Evolutionary conservation across 1,284 basidiomycete genomes (phyloP), one percentile per base, ranked within the genome.

Genomic region (Cutaneotrichosporon cutaneum): DNA sequence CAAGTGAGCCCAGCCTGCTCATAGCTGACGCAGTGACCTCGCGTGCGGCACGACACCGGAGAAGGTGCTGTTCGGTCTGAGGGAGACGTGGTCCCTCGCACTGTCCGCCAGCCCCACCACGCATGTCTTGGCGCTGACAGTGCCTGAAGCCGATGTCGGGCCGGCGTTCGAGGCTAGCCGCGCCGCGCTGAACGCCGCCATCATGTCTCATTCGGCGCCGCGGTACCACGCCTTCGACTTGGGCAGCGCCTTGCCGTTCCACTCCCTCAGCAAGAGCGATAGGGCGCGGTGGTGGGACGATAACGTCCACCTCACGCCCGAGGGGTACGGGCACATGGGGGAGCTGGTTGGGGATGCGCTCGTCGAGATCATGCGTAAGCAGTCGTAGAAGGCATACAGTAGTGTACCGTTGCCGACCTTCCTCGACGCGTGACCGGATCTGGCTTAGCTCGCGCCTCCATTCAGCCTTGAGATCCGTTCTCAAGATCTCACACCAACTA

Each of bases 211-310:
- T 26, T 16, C 30, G 18, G 22, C 22, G 9, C 36, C 36, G 1
- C n/a, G 7, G 36, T 56, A 47, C 60, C 35, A 56, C 50, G 32
- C 55, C 1, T 61, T 61, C n/a, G 60, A 61, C 21, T 26, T 61
- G 9, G 26, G 42, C 9, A 4, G 14, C 10, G 54, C 48, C 0
- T 30, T 61, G 18, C 60, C 60, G 30, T 57, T 57, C 55, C 55
- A 56, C 47, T 42, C 60, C 3, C 54, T 61, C 30, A 18, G 26
- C 2, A 14, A n/a, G 6, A 14, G 3, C 3, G 48, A 61, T 21
- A 36, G 24, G 13, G 8, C 52, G 8, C 22, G 6, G 39, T 56
- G 52, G 50, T 61, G 60, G 60, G 60, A 61, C 50, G 60, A 61
- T 30, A 48, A 39, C 7, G 45, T 61, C 24, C 60, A 61, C 21